Conservation (phyloP, 352 stramenopile genomes). For the Phytopythium montanum region DNA sequence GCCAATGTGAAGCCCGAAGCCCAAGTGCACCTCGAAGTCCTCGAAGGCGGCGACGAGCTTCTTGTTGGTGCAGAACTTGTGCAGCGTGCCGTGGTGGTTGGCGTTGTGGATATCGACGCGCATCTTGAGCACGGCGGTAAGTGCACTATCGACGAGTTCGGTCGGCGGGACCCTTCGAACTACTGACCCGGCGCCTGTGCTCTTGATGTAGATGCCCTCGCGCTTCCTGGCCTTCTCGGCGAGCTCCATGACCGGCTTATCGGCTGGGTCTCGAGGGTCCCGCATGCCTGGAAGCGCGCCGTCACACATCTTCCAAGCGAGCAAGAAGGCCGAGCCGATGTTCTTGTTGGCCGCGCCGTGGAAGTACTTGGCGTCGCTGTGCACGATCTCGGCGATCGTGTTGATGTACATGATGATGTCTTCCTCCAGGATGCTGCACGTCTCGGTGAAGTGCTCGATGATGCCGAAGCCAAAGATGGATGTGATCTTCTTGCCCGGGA, state of each 20-base stretch:
- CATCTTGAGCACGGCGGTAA: slow-evolving; percentile 96
- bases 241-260: slow-evolving; percentile 68
- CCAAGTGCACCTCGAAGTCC: slow-evolving; percentile 92
- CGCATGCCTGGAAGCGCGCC: slow-evolving; percentile 80
- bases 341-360: slow-evolving; percentile 97
- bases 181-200: slow-evolving; percentile 33
- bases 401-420: slow-evolving; percentile 98
- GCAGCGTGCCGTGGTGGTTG: slow-evolving; percentile 78
- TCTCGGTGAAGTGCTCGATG: slow-evolving; percentile 96
- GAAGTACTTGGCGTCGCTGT: slow-evolving; percentile 92
- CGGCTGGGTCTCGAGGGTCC: slow-evolving; percentile 65
- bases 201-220: slow-evolving; percentile 70
- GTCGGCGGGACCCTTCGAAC: slow-evolving; percentile 51
- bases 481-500: slow-evolving; percentile 96
- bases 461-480: slow-evolving; percentile 96
- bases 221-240: slow-evolving; percentile 57
- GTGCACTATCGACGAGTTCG: slow-evolving; percentile 92
- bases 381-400: slow-evolving; percentile 95
- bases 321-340: slow-evolving; percentile 92
- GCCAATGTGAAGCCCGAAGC: slow-evolving; percentile 97
- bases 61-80: slow-evolving; percentile 82
- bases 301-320: slow-evolving; percentile 96
- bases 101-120: slow-evolving; percentile 95
- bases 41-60: slow-evolving; percentile 84
- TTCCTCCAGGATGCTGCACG: slow-evolving; percentile 89